These are phyloP conservation scores for Colletotrichum sp. DNA, from an alignment of 2,329 filamentous ascomycete genomes.

Conservation along the genomic window DNA sequence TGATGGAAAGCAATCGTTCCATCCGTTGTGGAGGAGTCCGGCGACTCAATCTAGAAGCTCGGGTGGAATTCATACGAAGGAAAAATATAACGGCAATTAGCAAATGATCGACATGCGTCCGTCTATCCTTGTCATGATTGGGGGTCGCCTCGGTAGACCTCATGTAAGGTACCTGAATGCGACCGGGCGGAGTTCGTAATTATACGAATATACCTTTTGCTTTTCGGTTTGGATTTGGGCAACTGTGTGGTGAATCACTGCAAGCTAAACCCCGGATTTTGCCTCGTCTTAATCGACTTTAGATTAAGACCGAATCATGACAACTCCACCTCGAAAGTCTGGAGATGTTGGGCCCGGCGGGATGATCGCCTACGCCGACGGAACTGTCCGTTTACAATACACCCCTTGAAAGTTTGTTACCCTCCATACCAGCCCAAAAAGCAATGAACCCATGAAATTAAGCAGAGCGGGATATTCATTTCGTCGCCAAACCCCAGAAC, in stretches of 20 bases:
- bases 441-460: too few species aligned
- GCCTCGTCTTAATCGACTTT: not conserved
- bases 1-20: not conserved
- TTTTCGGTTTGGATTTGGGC: not conserved
- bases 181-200: not conserved
- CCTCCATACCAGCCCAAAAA: too few species aligned
- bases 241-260: not conserved
- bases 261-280: not conserved
- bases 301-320: not conserved
- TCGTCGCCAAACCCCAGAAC: too few species aligned
- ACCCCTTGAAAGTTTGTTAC: too few species aligned
- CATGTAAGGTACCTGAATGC: not conserved
- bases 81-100: not conserved
- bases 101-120: not conserved
- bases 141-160: not conserved
- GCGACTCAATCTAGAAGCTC: conserved; percentile 3
- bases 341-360: not conserved
- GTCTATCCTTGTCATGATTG: not conserved
- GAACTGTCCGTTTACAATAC: not conserved
- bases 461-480: too few species aligned
- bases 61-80: not conserved
- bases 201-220: not conserved
- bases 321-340: not conserved
- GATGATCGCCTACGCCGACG: not conserved
- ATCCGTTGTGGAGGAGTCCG: not conserved